These are phyloP conservation scores for Vanilla planifolia DNA, from an alignment of 106 monocot species.

Conservation along the genomic window DNA sequence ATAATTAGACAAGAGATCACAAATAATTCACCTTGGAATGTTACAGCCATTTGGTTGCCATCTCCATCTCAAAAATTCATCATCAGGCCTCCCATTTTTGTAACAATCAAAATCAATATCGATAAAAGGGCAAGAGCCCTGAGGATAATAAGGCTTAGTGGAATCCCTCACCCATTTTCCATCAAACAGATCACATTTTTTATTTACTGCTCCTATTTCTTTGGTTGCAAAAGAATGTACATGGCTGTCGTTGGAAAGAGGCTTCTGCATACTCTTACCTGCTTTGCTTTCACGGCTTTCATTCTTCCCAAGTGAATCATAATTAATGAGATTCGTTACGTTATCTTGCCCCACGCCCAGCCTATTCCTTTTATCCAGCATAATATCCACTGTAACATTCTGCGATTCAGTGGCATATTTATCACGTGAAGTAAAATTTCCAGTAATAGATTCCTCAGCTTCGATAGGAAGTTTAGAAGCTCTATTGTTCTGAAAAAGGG, in stretches of 20 bases:
- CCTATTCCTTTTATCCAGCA: no score
- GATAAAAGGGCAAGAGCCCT: conserved; percentile 19
- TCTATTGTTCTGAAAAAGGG: background rate
- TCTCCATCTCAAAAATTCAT: conserved; percentile 72
- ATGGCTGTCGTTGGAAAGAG: background rate
- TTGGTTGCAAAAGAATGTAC: background rate
- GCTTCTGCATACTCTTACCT: conserved; percentile 1
- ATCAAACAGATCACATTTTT: conserved; percentile 64
- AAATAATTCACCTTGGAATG: conserved; percentile 76
- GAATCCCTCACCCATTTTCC: conserved; percentile 82
- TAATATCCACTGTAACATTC: no score
- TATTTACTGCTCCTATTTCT: background rate
- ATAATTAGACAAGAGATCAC: no score
- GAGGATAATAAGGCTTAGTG: conserved; percentile 40
- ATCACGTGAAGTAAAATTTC: background rate
- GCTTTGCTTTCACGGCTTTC: no score
- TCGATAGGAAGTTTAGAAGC: background rate
- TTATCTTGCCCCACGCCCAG: conserved; percentile 1
- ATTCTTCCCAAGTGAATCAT: no score
- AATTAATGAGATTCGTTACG: no score
- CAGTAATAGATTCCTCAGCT: background rate
- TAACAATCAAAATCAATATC: conserved; percentile 57
- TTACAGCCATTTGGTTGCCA: conserved; percentile 76
- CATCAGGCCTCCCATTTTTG: conserved; percentile 75
- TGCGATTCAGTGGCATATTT: no score